phyloP scores from a whole-genome alignment of 139 green algal species.

The Nannochloris sp. region DNA sequence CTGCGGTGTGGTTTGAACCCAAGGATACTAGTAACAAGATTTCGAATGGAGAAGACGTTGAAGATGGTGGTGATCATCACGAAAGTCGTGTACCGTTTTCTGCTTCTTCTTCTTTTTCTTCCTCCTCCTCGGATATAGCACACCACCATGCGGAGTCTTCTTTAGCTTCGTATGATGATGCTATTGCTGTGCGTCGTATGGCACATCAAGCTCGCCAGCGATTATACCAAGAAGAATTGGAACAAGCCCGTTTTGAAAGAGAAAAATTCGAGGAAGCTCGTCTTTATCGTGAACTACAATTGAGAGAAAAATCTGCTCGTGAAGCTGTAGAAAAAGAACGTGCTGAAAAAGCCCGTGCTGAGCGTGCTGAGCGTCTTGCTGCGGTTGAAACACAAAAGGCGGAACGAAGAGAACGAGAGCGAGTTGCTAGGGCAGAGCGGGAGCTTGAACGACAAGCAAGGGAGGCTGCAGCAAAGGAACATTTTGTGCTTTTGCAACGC shows the following conservation, averaged over 20 bases:
- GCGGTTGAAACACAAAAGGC: slow-evolving; percentile 15
- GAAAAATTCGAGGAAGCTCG: slow-evolving; percentile 22
- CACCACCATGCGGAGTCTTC: slow-evolving; percentile 4
- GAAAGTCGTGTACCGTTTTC: not conserved
- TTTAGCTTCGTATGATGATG: slow-evolving; percentile 6
- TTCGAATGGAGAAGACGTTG: not conserved
- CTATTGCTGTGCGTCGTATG: slow-evolving; percentile 23
- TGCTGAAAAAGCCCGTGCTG: slow-evolving; percentile 8
- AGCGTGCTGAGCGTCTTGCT: slow-evolving; percentile 28
- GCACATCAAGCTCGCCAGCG: slow-evolving; percentile 17
- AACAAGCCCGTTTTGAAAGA: slow-evolving; percentile 25
- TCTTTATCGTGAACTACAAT: slow-evolving; percentile 28
- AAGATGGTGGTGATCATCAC: not conserved
- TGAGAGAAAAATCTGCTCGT: slow-evolving; percentile 25
- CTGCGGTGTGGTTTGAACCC: not conserved
- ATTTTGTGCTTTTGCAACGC: slow-evolving; percentile 24
- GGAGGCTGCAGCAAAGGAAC: slow-evolving; percentile 16
- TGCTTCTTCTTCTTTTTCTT: no score
- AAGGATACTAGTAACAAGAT: not conserved
- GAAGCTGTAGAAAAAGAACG: slow-evolving; percentile 38
- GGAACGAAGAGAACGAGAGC: slow-evolving; percentile 23
- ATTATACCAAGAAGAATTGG: slow-evolving; percentile 32
- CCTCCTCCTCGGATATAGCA: not conserved
- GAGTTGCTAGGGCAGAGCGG: not conserved
- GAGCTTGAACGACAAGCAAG: not conserved